These are phyloP conservation scores for Triticum turgidum DNA, from an alignment of 176 grass and related monocot genomes.

Conservation along the genomic window DNA sequence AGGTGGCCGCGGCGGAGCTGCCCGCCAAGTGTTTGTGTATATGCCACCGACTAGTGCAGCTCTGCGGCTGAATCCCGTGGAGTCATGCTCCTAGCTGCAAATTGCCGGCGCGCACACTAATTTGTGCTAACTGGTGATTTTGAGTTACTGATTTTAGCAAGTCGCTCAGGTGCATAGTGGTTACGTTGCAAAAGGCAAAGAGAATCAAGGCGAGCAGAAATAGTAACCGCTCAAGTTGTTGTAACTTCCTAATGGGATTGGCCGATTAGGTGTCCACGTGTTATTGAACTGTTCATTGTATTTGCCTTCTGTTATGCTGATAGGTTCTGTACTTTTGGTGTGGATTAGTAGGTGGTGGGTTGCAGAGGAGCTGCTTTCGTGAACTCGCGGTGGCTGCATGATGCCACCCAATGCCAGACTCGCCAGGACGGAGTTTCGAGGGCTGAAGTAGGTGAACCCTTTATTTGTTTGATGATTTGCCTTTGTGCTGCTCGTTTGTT, in stretches of 20 bases:
- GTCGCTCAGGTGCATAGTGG: not conserved
- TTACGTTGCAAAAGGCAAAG: not conserved
- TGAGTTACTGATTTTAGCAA: not conserved
- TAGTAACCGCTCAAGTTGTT: not conserved
- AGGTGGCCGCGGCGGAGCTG: not conserved
- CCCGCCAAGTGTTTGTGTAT: slow-evolving; percentile 20
- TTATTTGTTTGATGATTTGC: not conserved
- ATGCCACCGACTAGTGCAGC: not conserved
- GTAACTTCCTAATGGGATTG: not conserved
- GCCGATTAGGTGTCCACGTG: not conserved
- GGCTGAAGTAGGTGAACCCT: slow-evolving; percentile 46
- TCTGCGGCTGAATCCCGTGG: not conserved
- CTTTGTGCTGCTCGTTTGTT: not conserved
- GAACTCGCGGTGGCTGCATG: slow-evolving; percentile 59
- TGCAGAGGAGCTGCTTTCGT: slow-evolving; percentile 53
- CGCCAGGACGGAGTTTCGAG: slow-evolving; percentile 49
- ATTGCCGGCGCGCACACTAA: not conserved
- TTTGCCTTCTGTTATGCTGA: slow-evolving; percentile 21
- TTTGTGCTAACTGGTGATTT: not conserved
- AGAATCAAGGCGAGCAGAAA: not conserved
- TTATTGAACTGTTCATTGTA: not conserved
- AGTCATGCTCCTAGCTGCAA: not conserved
- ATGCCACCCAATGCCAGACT: slow-evolving; percentile 53
- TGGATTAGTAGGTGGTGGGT: slow-evolving; percentile 76
- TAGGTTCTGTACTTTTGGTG: slow-evolving; percentile 25